Percentiles rank a stretch among this genome's conserved stretches.
Evolutionary conservation across 2,329 filamentous ascomycete species (phyloP).

Genomic region (Ceratocystis variospora): DNA sequence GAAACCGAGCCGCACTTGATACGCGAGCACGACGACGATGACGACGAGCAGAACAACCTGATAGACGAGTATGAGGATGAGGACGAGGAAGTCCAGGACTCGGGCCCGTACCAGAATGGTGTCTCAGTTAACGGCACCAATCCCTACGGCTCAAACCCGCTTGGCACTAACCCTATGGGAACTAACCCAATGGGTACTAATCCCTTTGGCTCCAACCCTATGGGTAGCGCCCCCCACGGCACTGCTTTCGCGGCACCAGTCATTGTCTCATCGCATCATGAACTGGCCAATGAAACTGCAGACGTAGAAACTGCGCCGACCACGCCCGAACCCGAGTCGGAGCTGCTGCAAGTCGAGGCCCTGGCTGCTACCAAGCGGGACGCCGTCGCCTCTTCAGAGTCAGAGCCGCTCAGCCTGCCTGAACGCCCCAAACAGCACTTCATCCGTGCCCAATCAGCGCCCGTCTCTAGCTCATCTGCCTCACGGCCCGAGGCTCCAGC

Average conservation of each 20-base stretch:
- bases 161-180: neutral
- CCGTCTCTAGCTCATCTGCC: neutral
- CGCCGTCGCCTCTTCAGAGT: neutral
- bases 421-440: neutral
- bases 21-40: neutral
- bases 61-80: constrained; percentile 10
- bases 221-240: neutral
- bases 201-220: constrained; percentile 2
- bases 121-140: constrained; percentile 12
- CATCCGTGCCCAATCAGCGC: neutral
- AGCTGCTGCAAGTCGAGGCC: neutral
- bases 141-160: neutral
- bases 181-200: constrained; percentile 3
- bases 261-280: neutral
- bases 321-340: constrained; percentile 15
- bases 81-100: constrained; percentile 12
- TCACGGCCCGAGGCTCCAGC: neutral
- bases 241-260: neutral
- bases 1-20: constrained; percentile 2
- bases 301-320: constrained; percentile 17
- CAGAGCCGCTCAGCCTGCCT: neutral
- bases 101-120: constrained; percentile 11
- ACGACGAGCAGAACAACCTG: constrained; percentile 6
- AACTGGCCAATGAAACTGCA: constrained; percentile 8
- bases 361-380: neutral